Percentiles rank a stretch among this genome's conserved stretches.
Evolutionary conservation across 768 basidiomycete genomes (phyloP).

Genomic region (Neoboletus magnificus): DNA sequence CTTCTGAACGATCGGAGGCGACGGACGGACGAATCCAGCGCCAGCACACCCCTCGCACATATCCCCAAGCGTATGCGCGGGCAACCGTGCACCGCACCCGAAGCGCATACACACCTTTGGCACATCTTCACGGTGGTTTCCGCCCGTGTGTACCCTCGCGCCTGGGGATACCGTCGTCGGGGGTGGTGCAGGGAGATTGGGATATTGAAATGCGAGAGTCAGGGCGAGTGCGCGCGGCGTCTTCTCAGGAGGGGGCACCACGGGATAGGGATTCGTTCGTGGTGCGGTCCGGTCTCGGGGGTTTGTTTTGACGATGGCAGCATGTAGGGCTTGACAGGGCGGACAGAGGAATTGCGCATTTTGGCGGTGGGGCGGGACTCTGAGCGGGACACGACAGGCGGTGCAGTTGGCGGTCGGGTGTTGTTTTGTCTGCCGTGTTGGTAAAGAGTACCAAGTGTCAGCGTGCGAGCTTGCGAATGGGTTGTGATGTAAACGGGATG

Average conservation of each 20-base stretch:
- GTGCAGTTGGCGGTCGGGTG: neutral
- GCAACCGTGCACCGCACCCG: conserved; percentile 17
- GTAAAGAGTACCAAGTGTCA: neutral
- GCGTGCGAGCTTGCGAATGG: neutral
- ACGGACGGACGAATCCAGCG: conserved; percentile 5
- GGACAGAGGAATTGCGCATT: conserved; percentile 6
- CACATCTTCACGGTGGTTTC: neutral
- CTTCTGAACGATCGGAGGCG: neutral
- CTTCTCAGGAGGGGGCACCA: neutral
- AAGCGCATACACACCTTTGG: conserved; percentile 14
- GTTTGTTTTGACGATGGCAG: neutral
- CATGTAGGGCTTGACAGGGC: conserved; percentile 7
- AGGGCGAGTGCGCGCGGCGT: neutral
- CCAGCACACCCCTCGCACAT: conserved; percentile 15
- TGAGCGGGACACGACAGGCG: conserved; percentile 8
- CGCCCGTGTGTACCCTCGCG: too few species aligned
- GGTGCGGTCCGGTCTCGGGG: neutral
- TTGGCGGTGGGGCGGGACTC: neutral
- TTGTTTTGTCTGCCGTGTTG: neutral
- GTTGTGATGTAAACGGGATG: neutral
- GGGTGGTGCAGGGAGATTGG: neutral
- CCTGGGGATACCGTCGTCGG: neutral
- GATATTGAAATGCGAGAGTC: neutral
- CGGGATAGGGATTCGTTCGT: conserved; percentile 3
- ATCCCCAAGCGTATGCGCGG: neutral